Evolutionary conservation across 2,329 filamentous ascomycete genomes (phyloP).

Genomic region (Fonsecaea erecta): DNA sequence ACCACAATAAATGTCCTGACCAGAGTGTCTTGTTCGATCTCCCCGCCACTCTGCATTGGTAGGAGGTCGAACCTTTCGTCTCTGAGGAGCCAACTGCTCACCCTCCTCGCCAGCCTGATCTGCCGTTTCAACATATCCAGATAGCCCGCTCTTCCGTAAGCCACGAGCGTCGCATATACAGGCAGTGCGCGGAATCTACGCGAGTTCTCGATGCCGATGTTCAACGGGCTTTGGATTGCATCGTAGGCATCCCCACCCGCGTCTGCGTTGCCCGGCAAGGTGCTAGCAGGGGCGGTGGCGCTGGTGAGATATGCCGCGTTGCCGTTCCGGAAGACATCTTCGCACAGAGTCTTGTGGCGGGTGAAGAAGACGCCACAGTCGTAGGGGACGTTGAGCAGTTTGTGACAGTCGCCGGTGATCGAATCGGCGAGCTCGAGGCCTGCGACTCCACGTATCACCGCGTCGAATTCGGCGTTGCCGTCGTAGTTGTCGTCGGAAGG

Average conservation of each 20-base stretch:
- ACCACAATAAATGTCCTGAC: slow-evolving; percentile 71
- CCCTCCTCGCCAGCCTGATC: slow-evolving; percentile 69
- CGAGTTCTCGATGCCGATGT: slow-evolving; percentile 89
- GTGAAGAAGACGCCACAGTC: slow-evolving; percentile 91
- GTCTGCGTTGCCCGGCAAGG: slow-evolving; percentile 36
- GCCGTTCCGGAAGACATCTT: slow-evolving; percentile 75
- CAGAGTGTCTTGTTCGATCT: slow-evolving; percentile 49
- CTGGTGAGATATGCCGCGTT: slow-evolving; percentile 72
- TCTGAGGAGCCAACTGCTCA: slow-evolving; percentile 67
- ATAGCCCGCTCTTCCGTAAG: slow-evolving; percentile 74
- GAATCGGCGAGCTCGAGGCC: slow-evolving; percentile 84
- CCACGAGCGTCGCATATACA: slow-evolving; percentile 77
- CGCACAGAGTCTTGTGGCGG: slow-evolving; percentile 61
- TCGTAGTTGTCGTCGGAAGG: slow-evolving; percentile 50
- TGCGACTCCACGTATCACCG: slow-evolving; percentile 56
- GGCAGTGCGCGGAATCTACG: slow-evolving; percentile 89
- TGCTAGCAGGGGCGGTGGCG: not conserved
- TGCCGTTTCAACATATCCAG: slow-evolving; percentile 72
- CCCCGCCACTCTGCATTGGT: slow-evolving; percentile 48
- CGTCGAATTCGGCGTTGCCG: slow-evolving; percentile 63
- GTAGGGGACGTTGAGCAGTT: slow-evolving; percentile 92
- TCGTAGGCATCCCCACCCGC: slow-evolving; percentile 38
- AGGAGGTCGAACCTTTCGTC: slow-evolving; percentile 70
- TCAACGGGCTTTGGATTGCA: slow-evolving; percentile 75
- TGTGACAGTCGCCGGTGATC: slow-evolving; percentile 85